Conservation (phyloP, 768 basidiomycete species). For the Gloeostereum incarnatum region DNA sequence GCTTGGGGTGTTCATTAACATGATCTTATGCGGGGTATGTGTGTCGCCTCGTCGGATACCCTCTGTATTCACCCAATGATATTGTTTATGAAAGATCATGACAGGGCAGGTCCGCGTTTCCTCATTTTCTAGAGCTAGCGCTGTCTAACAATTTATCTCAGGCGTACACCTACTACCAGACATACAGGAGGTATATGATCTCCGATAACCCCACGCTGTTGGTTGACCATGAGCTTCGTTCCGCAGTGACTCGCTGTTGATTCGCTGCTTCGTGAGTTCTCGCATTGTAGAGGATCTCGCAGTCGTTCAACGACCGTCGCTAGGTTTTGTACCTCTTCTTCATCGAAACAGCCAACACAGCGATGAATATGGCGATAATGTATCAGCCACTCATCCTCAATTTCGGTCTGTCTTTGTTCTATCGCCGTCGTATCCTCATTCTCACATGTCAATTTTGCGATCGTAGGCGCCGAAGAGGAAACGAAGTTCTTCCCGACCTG, state of each 20-base stretch:
- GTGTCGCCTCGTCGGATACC: too few relatives aligned
- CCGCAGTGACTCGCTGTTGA: conserved; percentile 35
- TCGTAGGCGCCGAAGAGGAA: conserved; percentile 21
- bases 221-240: too few relatives aligned
- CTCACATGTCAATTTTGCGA: background rate
- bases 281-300: background rate
- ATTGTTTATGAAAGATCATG: too few relatives aligned
- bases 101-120: too few relatives aligned
- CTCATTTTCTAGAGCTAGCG: too few relatives aligned
- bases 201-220: too few relatives aligned
- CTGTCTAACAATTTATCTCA: too few relatives aligned
- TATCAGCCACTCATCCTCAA: conserved; percentile 35
- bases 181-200: too few relatives aligned
- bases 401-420: conserved; percentile 19
- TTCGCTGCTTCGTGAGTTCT: conserved; percentile 26
- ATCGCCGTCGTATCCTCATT: background rate
- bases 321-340: conserved; percentile 34
- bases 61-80: too few relatives aligned
- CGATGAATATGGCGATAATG: conserved; percentile 32
- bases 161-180: too few relatives aligned
- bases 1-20: too few relatives aligned
- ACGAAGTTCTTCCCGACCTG: conserved; percentile 20
- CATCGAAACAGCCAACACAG: conserved; percentile 33
- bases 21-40: too few relatives aligned
- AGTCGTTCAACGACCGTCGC: background rate